A percentile compares a stretch with the other conserved stretches of the same genome.
Evolutionary conservation across 2,329 filamentous ascomycete genomes (phyloP).

Genomic region (Cercospora zeina): DNA sequence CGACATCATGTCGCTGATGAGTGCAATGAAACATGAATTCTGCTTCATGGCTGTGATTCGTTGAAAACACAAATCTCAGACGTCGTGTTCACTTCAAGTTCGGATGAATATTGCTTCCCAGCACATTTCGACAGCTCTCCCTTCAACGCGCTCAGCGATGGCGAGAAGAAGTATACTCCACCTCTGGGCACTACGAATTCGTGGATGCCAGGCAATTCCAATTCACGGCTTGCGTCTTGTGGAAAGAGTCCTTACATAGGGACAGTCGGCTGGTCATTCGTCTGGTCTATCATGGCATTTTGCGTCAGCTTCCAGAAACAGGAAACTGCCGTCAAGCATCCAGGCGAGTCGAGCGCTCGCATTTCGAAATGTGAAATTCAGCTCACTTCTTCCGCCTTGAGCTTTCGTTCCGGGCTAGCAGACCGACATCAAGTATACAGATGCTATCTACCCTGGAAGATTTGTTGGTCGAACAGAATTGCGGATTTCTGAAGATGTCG

Average conservation of each 20-base stretch:
- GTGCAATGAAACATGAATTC: not conserved
- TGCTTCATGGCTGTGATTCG: not conserved
- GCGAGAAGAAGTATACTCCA: conserved; percentile 52
- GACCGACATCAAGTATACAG: too few relatives aligned
- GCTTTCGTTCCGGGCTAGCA: too few relatives aligned
- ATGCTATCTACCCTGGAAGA: too few relatives aligned
- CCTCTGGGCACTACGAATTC: conserved; percentile 48
- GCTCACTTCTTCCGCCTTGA: too few relatives aligned
- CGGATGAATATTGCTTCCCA: conserved; percentile 15
- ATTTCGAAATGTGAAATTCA: too few relatives aligned
- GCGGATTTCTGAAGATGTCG: too few relatives aligned
- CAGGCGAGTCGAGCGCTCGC: conserved; percentile 38
- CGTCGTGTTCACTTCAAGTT: conserved; percentile 15
- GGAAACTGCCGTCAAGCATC: conserved; percentile 50
- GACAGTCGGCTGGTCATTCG: conserved; percentile 24
- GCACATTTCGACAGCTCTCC: conserved; percentile 28
- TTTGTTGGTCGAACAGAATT: too few relatives aligned
- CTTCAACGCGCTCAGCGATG: conserved; percentile 42
- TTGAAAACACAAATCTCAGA: not conserved
- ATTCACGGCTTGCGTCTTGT: conserved; percentile 28
- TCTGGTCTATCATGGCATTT: conserved; percentile 44
- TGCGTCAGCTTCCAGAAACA: conserved; percentile 50
- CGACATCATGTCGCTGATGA: conserved; percentile 9
- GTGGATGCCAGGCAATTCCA: conserved; percentile 30
- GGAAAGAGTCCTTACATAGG: conserved; percentile 35